These are phyloP conservation scores for Thamnidium elegans DNA, from an alignment of 192 early-diverging fungal genomes.

Conservation along the genomic window DNA sequence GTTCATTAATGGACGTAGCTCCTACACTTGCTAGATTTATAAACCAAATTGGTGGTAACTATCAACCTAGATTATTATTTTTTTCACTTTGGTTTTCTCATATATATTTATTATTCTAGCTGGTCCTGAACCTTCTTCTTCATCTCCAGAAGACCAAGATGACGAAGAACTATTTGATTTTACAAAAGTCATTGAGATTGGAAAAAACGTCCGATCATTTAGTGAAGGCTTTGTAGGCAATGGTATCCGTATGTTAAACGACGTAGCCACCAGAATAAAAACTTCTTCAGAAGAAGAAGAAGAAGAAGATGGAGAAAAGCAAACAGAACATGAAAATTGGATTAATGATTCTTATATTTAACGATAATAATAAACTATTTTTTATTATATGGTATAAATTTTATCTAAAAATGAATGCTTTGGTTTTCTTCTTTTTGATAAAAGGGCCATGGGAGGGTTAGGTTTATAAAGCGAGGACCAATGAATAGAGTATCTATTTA, in stretches of 20 bases:
- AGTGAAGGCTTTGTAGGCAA: conserved; percentile 28
- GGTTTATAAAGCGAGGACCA: too few relatives aligned
- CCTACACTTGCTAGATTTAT: conserved; percentile 24
- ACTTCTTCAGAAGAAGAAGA: conserved; percentile 5
- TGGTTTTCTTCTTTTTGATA: too few relatives aligned
- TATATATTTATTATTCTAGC: conserved; percentile 28
- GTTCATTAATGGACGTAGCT: conserved; percentile 26
- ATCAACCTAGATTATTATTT: conserved; percentile 2
- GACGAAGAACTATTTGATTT: conserved; percentile 32
- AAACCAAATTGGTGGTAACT: conserved; percentile 21
- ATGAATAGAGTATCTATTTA: too few relatives aligned
- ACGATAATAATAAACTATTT: too few relatives aligned
- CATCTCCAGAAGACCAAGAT: conserved; percentile 2
- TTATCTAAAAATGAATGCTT: too few relatives aligned
- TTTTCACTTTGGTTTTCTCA: conserved; percentile 18
- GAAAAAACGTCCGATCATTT: conserved; percentile 24
- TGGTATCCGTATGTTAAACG: conserved; percentile 30
- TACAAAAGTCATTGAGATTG: conserved; percentile 33
- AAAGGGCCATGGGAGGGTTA: too few relatives aligned
- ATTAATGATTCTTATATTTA: too few relatives aligned
- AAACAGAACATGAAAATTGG: too few relatives aligned
- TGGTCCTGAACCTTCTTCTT: conserved; percentile 10
- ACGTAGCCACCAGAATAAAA: conserved; percentile 25
- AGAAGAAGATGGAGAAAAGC: neutral
- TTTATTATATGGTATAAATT: too few relatives aligned